Percentiles rank a stretch among this genome's conserved stretches.
phyloP scores from a whole-genome alignment of 352 stramenopile species.

The Globisporangium lucens region DNA sequence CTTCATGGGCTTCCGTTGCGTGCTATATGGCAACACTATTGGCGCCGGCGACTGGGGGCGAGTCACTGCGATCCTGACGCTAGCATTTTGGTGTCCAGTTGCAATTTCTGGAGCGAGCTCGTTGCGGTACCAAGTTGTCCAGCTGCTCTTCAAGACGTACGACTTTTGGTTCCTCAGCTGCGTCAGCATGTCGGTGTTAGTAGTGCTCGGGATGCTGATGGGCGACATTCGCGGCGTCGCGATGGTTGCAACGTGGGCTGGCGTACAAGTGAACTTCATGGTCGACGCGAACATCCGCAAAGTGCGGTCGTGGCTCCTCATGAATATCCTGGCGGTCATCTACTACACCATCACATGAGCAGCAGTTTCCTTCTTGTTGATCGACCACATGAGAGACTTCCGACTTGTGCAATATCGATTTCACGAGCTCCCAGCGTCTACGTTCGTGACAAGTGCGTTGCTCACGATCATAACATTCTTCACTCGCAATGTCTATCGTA shows the following conservation, averaged over 20 bases:
- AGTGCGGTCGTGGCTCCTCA: constrained; percentile 5
- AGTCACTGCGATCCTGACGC: background rate
- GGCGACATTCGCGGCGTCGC: constrained; percentile 5
- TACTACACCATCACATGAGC: background rate
- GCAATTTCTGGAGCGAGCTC: background rate
- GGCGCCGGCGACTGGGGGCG: background rate
- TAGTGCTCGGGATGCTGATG: background rate
- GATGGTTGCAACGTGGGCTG: constrained; percentile 2
- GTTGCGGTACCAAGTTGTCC: background rate
- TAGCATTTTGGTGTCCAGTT: constrained; percentile 1
- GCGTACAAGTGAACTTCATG: constrained; percentile 6
- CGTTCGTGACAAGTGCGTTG: background rate
- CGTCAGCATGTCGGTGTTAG: background rate
- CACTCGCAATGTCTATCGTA: constrained; percentile 5
- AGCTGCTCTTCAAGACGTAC: background rate
- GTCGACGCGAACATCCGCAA: constrained; percentile 7
- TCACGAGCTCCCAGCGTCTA: background rate
- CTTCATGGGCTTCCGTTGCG: constrained; percentile 14
- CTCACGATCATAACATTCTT: constrained; percentile 2
- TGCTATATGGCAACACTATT: background rate
- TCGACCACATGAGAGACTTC: background rate
- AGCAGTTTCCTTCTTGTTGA: background rate
- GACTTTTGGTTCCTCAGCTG: constrained; percentile 13
- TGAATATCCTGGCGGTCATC: background rate
- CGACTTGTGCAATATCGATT: background rate